Conservation (phyloP, 306 rosid species). For the Arachis stenosperma region DNA sequence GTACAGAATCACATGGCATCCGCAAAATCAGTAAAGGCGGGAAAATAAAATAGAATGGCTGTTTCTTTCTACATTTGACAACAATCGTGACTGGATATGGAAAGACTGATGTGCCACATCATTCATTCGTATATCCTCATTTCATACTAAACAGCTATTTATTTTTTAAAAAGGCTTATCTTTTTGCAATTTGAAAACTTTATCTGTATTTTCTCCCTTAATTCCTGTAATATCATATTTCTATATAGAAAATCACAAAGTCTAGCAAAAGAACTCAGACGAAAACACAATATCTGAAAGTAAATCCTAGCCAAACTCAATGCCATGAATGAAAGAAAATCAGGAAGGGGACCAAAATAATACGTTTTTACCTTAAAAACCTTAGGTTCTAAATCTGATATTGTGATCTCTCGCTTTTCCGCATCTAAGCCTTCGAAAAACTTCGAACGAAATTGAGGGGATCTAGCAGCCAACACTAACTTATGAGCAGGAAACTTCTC, state of each 20-base stretch:
- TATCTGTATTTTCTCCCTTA: constrained; percentile 14
- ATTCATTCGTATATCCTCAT: background rate
- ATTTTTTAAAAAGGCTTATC: background rate
- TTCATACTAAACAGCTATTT: background rate
- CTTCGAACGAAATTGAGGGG: constrained; percentile 60
- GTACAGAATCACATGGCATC: background rate
- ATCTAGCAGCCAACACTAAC: constrained; percentile 81
- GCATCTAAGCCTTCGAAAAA: constrained; percentile 53
- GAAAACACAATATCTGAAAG: constrained; percentile 2
- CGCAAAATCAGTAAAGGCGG: too few relatives aligned
- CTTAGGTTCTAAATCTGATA: constrained; percentile 72
- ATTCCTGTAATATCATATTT: background rate
- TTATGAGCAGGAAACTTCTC: constrained; percentile 77
- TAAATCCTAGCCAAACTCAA: constrained; percentile 32
- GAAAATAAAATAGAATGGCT: too few relatives aligned
- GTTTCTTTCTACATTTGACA: background rate
- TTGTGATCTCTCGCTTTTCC: constrained; percentile 51
- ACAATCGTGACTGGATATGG: background rate
- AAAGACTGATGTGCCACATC: background rate
- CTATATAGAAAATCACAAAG: background rate
- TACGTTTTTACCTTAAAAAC: constrained; percentile 74
- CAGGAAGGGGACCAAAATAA: constrained; percentile 3
- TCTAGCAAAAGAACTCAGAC: background rate
- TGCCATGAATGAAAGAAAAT: background rate
- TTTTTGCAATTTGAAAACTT: background rate